Evolutionary conservation across 1,139 yeast species (phyloP).

Genomic region (Yamadazyma mexicana): DNA sequence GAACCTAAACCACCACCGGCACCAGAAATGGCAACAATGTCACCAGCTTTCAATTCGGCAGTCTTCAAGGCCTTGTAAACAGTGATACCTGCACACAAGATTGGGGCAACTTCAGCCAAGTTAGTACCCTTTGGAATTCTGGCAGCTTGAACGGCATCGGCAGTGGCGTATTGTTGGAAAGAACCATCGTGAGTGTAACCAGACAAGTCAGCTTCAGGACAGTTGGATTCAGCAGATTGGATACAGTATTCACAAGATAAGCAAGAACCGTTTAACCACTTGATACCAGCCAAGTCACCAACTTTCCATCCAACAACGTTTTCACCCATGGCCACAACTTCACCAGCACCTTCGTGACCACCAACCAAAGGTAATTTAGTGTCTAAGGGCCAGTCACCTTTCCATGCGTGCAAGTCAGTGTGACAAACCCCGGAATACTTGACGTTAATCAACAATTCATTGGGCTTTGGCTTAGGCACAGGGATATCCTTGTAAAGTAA

Average conservation of each 20-base stretch:
- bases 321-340: constrained; percentile 68
- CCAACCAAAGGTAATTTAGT: constrained; percentile 73
- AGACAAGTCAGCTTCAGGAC: constrained; percentile 66
- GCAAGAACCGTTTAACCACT: constrained; percentile 77
- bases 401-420: constrained; percentile 79
- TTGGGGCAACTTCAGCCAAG: constrained; percentile 74
- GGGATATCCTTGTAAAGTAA: constrained; percentile 62
- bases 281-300: constrained; percentile 74
- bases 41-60: constrained; percentile 62
- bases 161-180: constrained; percentile 78
- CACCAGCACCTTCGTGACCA: constrained; percentile 86
- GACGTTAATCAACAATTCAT: constrained; percentile 64
- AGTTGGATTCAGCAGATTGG: constrained; percentile 63
- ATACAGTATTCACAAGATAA: constrained; percentile 69
- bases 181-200: constrained; percentile 83
- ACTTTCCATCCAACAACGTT: constrained; percentile 65
- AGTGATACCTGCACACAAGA: constrained; percentile 80
- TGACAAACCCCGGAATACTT: constrained; percentile 81
- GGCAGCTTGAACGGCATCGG: constrained; percentile 86
- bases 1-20: constrained; percentile 83
- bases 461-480: constrained; percentile 68
- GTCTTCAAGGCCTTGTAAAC: constrained; percentile 78
- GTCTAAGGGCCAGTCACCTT: constrained; percentile 72
- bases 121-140: constrained; percentile 69
- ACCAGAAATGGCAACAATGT: constrained; percentile 78